A percentile compares a stretch with the other conserved stretches of the same genome.
Conservation (phyloP, 352 stramenopile genomes). For the Globisporangium viniferum region DNA sequence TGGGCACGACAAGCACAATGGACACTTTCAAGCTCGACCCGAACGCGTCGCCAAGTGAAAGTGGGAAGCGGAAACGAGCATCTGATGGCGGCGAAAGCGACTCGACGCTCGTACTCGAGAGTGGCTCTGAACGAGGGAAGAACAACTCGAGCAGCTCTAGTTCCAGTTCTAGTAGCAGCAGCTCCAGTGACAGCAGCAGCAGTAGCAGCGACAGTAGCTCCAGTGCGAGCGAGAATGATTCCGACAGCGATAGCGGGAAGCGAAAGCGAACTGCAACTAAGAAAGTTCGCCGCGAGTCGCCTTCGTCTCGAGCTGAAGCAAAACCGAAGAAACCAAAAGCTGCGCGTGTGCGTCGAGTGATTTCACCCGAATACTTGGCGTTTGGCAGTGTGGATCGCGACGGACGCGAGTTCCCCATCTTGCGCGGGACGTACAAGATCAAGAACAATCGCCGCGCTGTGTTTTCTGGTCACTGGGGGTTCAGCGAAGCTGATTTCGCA, state of each 20-base stretch:
- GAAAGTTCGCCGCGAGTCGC: slow-evolving; percentile 12
- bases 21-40: neutral
- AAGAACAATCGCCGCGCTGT: slow-evolving; percentile 37
- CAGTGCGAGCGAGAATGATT: slow-evolving; percentile 16
- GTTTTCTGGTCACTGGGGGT: slow-evolving; percentile 61
- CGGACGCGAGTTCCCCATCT: slow-evolving; percentile 41
- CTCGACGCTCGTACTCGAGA: slow-evolving; percentile 23
- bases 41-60: neutral
- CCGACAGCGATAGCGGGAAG: slow-evolving; percentile 17
- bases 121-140: slow-evolving; percentile 10
- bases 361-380: slow-evolving; percentile 38
- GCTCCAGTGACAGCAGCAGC: neutral
- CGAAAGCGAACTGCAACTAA: slow-evolving; percentile 4
- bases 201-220: slow-evolving; percentile 18
- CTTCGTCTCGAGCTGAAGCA: neutral
- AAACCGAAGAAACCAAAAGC: slow-evolving; percentile 2
- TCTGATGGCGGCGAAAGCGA: slow-evolving; percentile 24
- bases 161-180: slow-evolving; percentile 21
- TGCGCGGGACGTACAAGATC: slow-evolving; percentile 52
- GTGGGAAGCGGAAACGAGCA: slow-evolving; percentile 14
- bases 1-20: slow-evolving; percentile 5
- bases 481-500: slow-evolving; percentile 54
- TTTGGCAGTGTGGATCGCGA: slow-evolving; percentile 43
- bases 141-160: slow-evolving; percentile 20
- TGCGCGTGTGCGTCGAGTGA: slow-evolving; percentile 22